Evolutionary conservation across 2,329 filamentous ascomycete genomes (phyloP), one percentile per base, ranked within the genome.

Genomic region (Aspergillus sp.): DNA sequence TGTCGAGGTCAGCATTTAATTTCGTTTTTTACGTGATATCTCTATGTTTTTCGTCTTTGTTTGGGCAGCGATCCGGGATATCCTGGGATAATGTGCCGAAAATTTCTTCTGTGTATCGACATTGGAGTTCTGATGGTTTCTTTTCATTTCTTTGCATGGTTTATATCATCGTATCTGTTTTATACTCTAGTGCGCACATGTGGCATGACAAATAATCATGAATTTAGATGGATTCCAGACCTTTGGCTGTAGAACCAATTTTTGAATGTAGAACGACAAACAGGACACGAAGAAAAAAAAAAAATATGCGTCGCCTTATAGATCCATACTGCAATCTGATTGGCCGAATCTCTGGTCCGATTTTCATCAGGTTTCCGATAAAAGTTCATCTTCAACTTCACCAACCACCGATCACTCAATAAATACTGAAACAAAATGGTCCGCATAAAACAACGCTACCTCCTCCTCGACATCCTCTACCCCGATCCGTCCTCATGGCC

Each of bases 401-500:
- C 32, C 25, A 27, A 13, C 32, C 5, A 17, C 15, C 7, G 17
- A 20, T 20, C 25, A 37, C 20, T 13, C 25, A 42, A 45, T 2
- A 35, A 43, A 45, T 5, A 39, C 9, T 10, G 9, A n/a, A 35
- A n/a, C 57, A 71, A 39, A 43, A 96, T 98, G 93, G 93, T 98
- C 51, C 88, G 93, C 64, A 82, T 97, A 58, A 98, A 98, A 71
- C 86, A 95, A 69, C 85, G 93, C 60, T 98, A 98, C 68, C 80
- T 98, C 15, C 82, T 97, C n/a, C 82, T 97, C 53, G 88, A 95
- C 65, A 90, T 97, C 56, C 77, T 97, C 42, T 96, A 96, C 61
- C 89, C 90, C 0, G 77, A 82, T 5, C 55, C 60, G 15, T 52
- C 52, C n/a, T 58, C 63, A 46, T 61, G 58, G 56, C 73, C 80